A percentile compares a stretch with the other conserved stretches of the same genome.
Evolutionary conservation across 2,329 filamentous ascomycete genomes (phyloP).

Genomic region (Polychaeton citri): DNA sequence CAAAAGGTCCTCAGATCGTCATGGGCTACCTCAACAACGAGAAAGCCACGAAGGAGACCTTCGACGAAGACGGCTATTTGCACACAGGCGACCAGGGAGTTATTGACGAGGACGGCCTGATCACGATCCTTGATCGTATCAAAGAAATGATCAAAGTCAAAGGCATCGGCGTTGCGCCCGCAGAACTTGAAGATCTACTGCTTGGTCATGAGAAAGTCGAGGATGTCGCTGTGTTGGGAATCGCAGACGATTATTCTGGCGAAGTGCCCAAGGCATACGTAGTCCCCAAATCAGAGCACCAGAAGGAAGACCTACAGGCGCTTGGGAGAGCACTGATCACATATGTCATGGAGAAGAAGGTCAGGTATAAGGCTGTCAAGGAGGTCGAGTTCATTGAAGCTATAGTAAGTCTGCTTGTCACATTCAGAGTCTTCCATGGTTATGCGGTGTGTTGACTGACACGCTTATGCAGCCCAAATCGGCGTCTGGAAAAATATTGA

Average conservation of each 20-base stretch:
- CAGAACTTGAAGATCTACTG: conserved; percentile 50
- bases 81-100: conserved; percentile 47
- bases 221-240: conserved; percentile 43
- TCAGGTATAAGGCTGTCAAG: conserved; percentile 54
- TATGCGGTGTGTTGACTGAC: too few species aligned
- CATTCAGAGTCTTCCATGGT: too few species aligned
- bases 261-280: conserved; percentile 47
- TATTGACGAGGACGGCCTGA: conserved; percentile 42
- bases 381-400: conserved; percentile 51
- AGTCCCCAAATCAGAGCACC: conserved; percentile 27
- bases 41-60: conserved; percentile 26
- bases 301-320: conserved; percentile 6
- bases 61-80: conserved; percentile 36
- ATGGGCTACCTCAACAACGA: conserved; percentile 24
- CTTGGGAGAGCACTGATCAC: conserved; percentile 38
- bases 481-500: conserved; percentile 60
- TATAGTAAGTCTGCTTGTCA: conserved; percentile 28
- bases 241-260: conserved; percentile 42
- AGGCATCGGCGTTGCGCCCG: conserved; percentile 48
- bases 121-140: conserved; percentile 47
- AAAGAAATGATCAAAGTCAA: conserved; percentile 60
- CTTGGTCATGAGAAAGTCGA: conserved; percentile 43
- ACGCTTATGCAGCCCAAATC: conserved; percentile 54
- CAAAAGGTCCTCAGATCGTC: conserved; percentile 23
- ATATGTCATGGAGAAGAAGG: conserved; percentile 53